phyloP scores from a whole-genome alignment of 768 basidiomycete genomes.

The Auriscalpium microsporum region DNA sequence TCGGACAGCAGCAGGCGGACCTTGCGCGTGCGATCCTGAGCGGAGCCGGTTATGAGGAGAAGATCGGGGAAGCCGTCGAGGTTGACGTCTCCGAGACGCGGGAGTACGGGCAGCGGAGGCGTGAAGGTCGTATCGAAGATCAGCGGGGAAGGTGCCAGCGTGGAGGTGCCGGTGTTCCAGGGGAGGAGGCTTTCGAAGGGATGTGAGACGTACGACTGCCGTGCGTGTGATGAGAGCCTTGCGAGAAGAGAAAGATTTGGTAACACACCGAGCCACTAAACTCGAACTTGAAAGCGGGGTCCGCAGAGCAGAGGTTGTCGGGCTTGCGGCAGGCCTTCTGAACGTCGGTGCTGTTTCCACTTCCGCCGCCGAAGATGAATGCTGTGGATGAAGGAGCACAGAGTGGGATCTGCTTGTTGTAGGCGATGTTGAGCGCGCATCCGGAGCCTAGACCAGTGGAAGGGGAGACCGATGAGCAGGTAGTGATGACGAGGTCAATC shows the following conservation, averaged over 20 bases:
- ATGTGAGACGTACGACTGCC: slow-evolving; percentile 58
- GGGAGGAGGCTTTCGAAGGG: slow-evolving; percentile 56
- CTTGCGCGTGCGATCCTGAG: slow-evolving; percentile 29
- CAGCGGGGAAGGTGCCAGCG: slow-evolving; percentile 45
- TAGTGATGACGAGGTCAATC: slow-evolving; percentile 88
- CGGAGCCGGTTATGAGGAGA: slow-evolving; percentile 45
- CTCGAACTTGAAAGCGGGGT: slow-evolving; percentile 74
- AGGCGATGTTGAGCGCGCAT: slow-evolving; percentile 86
- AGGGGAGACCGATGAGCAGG: slow-evolving; percentile 63
- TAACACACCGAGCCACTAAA: slow-evolving; percentile 2
- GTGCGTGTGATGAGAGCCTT: not conserved
- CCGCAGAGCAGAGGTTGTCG: slow-evolving; percentile 72
- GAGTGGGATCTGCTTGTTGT: slow-evolving; percentile 82
- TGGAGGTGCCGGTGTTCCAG: slow-evolving; percentile 12
- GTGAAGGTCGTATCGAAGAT: slow-evolving; percentile 58
- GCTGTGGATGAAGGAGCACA: slow-evolving; percentile 54
- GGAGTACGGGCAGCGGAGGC: slow-evolving; percentile 64
- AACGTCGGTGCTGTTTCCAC: slow-evolving; percentile 33
- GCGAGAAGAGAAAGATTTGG: not conserved
- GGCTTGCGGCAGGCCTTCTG: slow-evolving; percentile 53
- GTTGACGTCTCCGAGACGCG: slow-evolving; percentile 84
- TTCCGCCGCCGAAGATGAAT: slow-evolving; percentile 26
- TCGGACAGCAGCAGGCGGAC: slow-evolving; percentile 59
- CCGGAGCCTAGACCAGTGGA: slow-evolving; percentile 63
- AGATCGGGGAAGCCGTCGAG: slow-evolving; percentile 94